These are phyloP conservation scores for Boletales sp. DNA, from an alignment of 768 basidiomycete species.

Conservation along the genomic window DNA sequence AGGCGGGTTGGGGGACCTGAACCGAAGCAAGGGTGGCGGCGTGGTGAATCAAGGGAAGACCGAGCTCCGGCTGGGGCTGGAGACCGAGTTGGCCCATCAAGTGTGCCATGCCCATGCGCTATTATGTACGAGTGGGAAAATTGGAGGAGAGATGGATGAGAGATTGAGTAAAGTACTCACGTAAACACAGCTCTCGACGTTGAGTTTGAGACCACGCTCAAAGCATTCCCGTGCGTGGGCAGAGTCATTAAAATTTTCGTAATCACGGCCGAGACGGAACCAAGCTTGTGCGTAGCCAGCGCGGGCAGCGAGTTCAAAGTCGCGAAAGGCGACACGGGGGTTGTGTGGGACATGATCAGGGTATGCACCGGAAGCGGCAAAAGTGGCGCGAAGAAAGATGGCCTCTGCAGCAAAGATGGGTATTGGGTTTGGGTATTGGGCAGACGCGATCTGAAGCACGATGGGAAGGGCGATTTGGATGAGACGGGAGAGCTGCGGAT, in stretches of 20 bases:
- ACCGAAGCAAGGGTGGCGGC: constrained; percentile 74
- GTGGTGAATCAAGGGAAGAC: constrained; percentile 68
- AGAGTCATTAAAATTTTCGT: constrained; percentile 81
- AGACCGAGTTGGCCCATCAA: constrained; percentile 83
- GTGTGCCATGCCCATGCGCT: constrained; percentile 93
- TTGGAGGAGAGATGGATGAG: too few species aligned
- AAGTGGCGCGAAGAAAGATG: constrained; percentile 67
- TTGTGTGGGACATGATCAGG: constrained; percentile 63
- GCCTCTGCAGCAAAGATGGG: constrained; percentile 62
- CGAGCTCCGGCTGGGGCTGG: constrained; percentile 47
- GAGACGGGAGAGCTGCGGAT: constrained; percentile 57
- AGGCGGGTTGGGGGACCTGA: constrained; percentile 83
- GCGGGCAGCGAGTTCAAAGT: constrained; percentile 81
- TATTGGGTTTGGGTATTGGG: constrained; percentile 32
- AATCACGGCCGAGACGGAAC: constrained; percentile 89
- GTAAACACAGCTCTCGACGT: constrained; percentile 79
- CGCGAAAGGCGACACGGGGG: constrained; percentile 79
- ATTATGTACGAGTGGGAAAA: constrained; percentile 6
- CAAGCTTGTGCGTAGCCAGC: constrained; percentile 78
- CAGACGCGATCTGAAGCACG: constrained; percentile 53
- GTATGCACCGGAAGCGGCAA: constrained; percentile 70
- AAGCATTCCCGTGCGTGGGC: constrained; percentile 80
- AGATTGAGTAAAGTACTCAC: constrained; percentile 37
- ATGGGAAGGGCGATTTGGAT: constrained; percentile 62
- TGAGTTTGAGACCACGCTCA: constrained; percentile 70